These are phyloP conservation scores for Zymoseptoria ardabiliae DNA, from an alignment of 2,329 filamentous ascomycete genomes.

Conservation along the genomic window DNA sequence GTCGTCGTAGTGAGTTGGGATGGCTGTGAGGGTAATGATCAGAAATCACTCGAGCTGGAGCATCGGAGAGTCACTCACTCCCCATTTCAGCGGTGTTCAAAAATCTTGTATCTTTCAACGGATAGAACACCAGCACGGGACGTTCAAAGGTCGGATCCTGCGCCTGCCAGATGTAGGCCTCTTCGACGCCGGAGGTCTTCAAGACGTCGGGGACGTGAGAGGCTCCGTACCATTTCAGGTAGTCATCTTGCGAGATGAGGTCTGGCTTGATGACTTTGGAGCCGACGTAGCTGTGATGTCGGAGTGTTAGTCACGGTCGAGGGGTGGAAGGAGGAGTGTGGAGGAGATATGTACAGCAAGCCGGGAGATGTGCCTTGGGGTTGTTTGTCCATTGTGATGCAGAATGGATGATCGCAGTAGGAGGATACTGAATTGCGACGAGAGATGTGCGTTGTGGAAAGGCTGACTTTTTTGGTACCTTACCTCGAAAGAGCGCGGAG, in stretches of 20 bases:
- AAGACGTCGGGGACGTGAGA: slow-evolving; percentile 15
- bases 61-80: slow-evolving; percentile 1
- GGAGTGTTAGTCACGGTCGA: neutral
- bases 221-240: slow-evolving; percentile 11
- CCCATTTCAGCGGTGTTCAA: slow-evolving; percentile 9
- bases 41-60: neutral
- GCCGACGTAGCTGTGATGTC: slow-evolving; percentile 2
- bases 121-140: slow-evolving; percentile 13
- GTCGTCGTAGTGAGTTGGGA: slow-evolving; percentile 7
- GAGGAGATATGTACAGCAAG: neutral
- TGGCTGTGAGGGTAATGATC: slow-evolving; percentile 3
- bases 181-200: slow-evolving; percentile 7
- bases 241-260: slow-evolving; percentile 5
- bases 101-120: slow-evolving; percentile 9
- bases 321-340: neutral
- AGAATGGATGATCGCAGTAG: no score
- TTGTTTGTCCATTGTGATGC: slow-evolving; percentile 4
- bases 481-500: no score
- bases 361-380: slow-evolving; percentile 6
- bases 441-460: no score
- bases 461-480: no score
- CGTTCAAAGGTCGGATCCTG: slow-evolving; percentile 4
- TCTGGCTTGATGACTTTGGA: slow-evolving; percentile 9
- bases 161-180: slow-evolving; percentile 9
- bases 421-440: no score